Conservation (phyloP, 139 green algal genomes). For the Closterium sp. region DNA sequence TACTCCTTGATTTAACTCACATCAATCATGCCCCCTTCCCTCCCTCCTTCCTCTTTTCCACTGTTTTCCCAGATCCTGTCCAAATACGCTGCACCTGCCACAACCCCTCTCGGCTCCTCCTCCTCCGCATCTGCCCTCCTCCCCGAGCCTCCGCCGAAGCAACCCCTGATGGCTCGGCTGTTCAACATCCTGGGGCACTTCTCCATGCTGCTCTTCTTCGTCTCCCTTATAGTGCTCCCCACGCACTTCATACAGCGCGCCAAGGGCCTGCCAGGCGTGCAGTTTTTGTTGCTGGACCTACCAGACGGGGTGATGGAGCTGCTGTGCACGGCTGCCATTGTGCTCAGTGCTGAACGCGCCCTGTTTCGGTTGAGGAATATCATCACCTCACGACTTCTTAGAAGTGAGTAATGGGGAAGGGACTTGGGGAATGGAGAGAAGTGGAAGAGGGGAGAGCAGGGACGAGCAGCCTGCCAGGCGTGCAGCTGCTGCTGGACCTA, state of each 20-base stretch:
- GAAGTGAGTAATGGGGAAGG: conserved; percentile 10
- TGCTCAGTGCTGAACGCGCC: conserved; percentile 4
- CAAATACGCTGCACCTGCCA: conserved; percentile 19
- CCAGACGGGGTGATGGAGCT: conserved; percentile 36
- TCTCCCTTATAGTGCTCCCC: conserved; percentile 25
- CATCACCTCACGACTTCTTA: neutral
- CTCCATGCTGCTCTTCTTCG: neutral
- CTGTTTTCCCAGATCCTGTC: conserved; percentile 1
- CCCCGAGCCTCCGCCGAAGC: neutral
- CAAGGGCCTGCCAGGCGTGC: conserved; percentile 2
- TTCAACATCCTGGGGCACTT: conserved; percentile 2
- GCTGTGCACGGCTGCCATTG: conserved; percentile 18
- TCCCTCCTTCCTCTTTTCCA: neutral
- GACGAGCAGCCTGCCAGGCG: neutral
- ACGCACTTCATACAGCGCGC: neutral
- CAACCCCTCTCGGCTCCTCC: neutral
- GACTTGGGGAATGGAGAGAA: neutral
- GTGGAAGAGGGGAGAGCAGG: neutral
- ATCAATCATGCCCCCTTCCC: neutral
- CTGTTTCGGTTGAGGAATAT: conserved; percentile 9
- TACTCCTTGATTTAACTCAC: neutral
- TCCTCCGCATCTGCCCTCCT: neutral
- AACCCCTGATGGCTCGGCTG: neutral
- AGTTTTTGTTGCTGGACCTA: conserved; percentile 17
- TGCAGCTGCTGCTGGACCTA: conserved; percentile 17